A percentile compares a stretch with the other conserved stretches of the same genome.
Conservation (phyloP, 108 stramenopile genomes). For the Schizochytrium sp. region DNA sequence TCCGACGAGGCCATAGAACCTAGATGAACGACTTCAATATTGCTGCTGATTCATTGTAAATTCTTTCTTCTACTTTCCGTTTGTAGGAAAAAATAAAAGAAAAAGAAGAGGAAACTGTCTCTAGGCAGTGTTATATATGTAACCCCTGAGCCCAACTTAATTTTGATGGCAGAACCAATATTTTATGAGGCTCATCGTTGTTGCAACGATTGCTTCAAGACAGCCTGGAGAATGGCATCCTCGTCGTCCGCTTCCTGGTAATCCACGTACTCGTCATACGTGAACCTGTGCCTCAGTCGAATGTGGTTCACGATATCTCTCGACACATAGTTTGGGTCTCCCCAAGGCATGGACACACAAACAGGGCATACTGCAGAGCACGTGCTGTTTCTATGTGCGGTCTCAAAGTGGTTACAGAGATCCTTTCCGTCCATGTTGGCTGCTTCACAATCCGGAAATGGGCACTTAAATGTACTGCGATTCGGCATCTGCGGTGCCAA, state of each 20-base stretch:
- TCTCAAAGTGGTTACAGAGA: constrained; percentile 32
- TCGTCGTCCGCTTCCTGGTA: constrained; percentile 37
- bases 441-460: constrained; percentile 29
- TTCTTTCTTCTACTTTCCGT: no score
- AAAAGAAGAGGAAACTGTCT: no score
- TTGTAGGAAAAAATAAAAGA: no score
- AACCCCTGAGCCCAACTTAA: no score
- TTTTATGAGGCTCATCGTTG: background rate
- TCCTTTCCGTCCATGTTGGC: constrained; percentile 20
- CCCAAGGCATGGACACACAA: constrained; percentile 36
- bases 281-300: constrained; percentile 47
- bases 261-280: constrained; percentile 44
- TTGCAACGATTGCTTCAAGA: background rate
- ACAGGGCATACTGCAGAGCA: constrained; percentile 60
- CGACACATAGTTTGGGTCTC: constrained; percentile 40
- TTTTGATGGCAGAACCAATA: no score
- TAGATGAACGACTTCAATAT: no score
- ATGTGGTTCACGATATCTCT: constrained; percentile 50
- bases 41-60: no score
- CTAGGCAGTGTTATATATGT: no score
- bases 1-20: no score
- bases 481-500: background rate
- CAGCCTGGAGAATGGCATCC: constrained; percentile 51
- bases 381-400: background rate
- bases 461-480: constrained; percentile 38